Conservation (phyloP, 352 stramenopile genomes). For the Hyaloperonospora arabidopsidis region DNA sequence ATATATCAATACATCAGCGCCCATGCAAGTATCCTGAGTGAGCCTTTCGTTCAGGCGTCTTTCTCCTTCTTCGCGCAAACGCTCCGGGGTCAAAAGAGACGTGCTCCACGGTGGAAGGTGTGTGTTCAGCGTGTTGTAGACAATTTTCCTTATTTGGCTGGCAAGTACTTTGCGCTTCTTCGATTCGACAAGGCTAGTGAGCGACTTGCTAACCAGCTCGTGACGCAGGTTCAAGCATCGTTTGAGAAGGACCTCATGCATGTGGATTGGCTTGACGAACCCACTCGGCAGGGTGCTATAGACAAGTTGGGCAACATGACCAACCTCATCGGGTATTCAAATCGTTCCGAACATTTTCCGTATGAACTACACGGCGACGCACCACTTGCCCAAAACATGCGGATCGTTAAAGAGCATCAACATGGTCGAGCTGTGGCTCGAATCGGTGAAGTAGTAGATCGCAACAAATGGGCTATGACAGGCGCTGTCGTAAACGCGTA, state of each 20-base stretch:
- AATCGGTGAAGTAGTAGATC: slow-evolving; percentile 44
- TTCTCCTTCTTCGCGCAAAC: slow-evolving; percentile 87
- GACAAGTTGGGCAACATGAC: slow-evolving; percentile 84
- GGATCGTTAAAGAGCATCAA: slow-evolving; percentile 32
- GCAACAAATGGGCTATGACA: slow-evolving; percentile 85
- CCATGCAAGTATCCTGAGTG: slow-evolving; percentile 34
- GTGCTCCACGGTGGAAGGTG: slow-evolving; percentile 86
- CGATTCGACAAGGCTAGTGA: slow-evolving; percentile 85
- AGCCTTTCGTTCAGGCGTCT: slow-evolving; percentile 77
- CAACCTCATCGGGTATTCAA: slow-evolving; percentile 64
- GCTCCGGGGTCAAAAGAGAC: slow-evolving; percentile 76
- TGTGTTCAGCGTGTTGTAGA: slow-evolving; percentile 54
- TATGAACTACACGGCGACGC: slow-evolving; percentile 8
- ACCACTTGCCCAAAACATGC: slow-evolving; percentile 45
- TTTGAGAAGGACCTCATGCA: slow-evolving; percentile 75
- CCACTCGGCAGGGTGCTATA: slow-evolving; percentile 70
- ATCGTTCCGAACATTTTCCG: slow-evolving; percentile 22
- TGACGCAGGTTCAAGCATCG: slow-evolving; percentile 74
- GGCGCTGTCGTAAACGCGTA: slow-evolving; percentile 91
- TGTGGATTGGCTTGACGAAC: slow-evolving; percentile 4
- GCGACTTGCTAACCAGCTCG: slow-evolving; percentile 70
- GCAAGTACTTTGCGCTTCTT: slow-evolving; percentile 88
- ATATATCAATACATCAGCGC: slow-evolving; percentile 48
- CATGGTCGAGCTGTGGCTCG: slow-evolving; percentile 36
- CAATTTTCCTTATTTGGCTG: slow-evolving; percentile 57